These are phyloP conservation scores for Priceomyces castillae DNA, from an alignment of 805 yeast species.

Conservation along the genomic window DNA sequence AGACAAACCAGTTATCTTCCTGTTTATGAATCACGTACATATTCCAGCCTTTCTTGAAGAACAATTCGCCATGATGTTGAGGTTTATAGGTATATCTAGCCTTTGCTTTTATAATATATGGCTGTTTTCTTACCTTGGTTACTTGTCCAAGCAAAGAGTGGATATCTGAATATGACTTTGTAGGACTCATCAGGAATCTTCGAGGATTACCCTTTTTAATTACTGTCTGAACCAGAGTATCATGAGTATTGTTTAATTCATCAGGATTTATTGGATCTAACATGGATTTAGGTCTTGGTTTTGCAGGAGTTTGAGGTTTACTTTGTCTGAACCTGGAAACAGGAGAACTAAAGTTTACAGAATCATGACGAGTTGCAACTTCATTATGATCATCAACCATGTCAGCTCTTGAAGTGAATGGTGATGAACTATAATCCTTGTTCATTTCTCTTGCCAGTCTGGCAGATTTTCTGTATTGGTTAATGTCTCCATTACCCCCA, in stretches of 20 bases:
- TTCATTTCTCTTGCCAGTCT: constrained; percentile 17
- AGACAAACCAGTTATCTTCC: constrained; percentile 44
- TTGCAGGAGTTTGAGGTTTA: background rate
- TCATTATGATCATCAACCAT: constrained; percentile 35
- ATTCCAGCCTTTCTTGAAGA: constrained; percentile 40
- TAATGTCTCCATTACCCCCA: constrained; percentile 45
- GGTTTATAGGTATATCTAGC: constrained; percentile 41
- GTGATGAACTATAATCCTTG: constrained; percentile 11
- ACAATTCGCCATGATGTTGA: constrained; percentile 40
- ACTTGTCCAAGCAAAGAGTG: constrained; percentile 23
- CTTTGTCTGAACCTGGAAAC: background rate
- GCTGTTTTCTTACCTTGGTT: constrained; percentile 32
- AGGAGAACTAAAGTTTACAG: constrained; percentile 20
- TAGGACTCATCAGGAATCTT: constrained; percentile 31
- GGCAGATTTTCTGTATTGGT: constrained; percentile 38
- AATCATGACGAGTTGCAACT: constrained; percentile 36
- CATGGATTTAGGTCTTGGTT: constrained; percentile 28
- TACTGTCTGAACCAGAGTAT: constrained; percentile 7
- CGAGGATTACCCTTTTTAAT: constrained; percentile 10
- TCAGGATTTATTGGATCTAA: constrained; percentile 13
- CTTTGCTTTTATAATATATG: constrained; percentile 33
- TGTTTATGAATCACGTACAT: constrained; percentile 43
- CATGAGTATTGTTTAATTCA: constrained; percentile 1
- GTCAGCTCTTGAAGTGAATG: constrained; percentile 18
- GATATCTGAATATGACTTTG: constrained; percentile 33